These are phyloP conservation scores for Oryza officinalis DNA, from an alignment of 176 grass and related monocot species.

Conservation along the genomic window DNA sequence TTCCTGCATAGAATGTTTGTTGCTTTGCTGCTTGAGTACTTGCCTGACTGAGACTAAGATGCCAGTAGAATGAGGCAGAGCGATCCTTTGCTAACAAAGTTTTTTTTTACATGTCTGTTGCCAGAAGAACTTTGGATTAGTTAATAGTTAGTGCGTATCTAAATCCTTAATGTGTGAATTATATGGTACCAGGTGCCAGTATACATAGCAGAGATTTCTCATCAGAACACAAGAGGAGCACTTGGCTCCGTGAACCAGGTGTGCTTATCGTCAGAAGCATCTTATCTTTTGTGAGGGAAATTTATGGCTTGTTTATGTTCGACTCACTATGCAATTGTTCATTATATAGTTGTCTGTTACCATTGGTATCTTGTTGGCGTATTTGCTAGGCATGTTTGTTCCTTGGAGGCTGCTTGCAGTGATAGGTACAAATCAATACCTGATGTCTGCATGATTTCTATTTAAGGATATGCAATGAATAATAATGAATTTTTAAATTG, in stretches of 20 bases:
- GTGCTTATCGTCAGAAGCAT: slow-evolving; percentile 11
- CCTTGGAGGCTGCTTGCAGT: slow-evolving; percentile 90
- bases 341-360: slow-evolving; percentile 73
- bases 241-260: slow-evolving; percentile 94
- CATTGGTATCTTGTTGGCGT: slow-evolving; percentile 83
- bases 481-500: not conserved
- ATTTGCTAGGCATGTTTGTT: slow-evolving; percentile 88
- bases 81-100: not conserved
- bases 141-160: not conserved
- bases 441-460: not conserved
- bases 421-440: slow-evolving; percentile 50
- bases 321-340: not conserved
- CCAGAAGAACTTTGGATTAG: not conserved
- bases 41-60: not conserved
- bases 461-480: not conserved
- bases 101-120: not conserved
- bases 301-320: not conserved
- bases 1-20: not conserved
- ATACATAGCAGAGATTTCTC: slow-evolving; percentile 90
- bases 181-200: slow-evolving; percentile 68
- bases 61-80: not conserved
- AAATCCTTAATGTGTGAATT: not conserved
- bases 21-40: not conserved
- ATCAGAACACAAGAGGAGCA: slow-evolving; percentile 79
- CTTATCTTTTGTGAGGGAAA: not conserved